Evolutionary conservation across 108 stramenopile genomes (phyloP).

Genomic region (Aurantiochytrium sp.): DNA sequence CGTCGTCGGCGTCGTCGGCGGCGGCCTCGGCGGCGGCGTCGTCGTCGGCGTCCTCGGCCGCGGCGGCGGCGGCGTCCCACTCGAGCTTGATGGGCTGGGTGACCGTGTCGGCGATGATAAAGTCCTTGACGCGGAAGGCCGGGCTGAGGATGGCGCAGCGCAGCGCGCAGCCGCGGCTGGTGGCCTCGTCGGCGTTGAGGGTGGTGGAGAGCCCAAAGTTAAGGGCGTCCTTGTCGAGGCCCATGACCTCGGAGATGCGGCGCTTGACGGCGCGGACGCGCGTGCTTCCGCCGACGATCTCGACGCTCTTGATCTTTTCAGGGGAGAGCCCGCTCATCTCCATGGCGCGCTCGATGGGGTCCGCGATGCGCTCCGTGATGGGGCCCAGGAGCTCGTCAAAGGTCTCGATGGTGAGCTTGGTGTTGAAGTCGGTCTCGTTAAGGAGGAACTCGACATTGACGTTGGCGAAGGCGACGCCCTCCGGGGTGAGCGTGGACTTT

Average conservation of each 20-base stretch:
- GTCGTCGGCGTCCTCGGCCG: conserved; percentile 52
- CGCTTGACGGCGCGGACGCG: conserved; percentile 84
- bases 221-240: conserved; percentile 57
- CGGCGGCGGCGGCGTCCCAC: conserved; percentile 74
- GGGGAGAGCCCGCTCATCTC: conserved; percentile 68
- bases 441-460: conserved; percentile 87
- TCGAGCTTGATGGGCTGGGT: conserved; percentile 74
- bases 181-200: conserved; percentile 97
- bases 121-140: conserved; percentile 93
- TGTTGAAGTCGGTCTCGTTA: conserved; percentile 84
- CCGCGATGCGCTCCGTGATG: conserved; percentile 69
- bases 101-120: conserved; percentile 72
- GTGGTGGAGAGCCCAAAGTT: conserved; percentile 85
- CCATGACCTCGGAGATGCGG: conserved; percentile 66
- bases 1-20: not conserved
- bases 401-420: conserved; percentile 67
- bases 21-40: conserved; percentile 30
- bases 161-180: conserved; percentile 88
- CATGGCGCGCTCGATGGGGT: conserved; percentile 71
- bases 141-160: conserved; percentile 93
- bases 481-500: conserved; percentile 92
- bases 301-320: conserved; percentile 59
- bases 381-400: conserved; percentile 76
- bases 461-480: conserved; percentile 85
- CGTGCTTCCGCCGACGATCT: conserved; percentile 91